A percentile compares a stretch with the other conserved stretches of the same genome.
These are phyloP conservation scores for Coemansia sp. DNA, from an alignment of 192 early-diverging fungal species.

Conservation along the genomic window DNA sequence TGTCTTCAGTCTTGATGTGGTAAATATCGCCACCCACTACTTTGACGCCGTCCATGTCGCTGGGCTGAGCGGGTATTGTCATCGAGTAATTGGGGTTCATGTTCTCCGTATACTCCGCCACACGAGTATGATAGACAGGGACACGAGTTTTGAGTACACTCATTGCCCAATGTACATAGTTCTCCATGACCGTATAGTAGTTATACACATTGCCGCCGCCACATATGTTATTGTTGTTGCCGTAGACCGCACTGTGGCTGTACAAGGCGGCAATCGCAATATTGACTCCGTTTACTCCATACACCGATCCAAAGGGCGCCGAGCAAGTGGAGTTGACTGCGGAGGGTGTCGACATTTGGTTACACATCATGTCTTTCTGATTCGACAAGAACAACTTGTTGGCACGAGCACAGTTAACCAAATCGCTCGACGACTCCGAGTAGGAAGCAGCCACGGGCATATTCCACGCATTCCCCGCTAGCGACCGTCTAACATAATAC, in stretches of 20 bases:
- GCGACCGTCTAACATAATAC: slow-evolving; percentile 38
- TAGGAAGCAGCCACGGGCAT: slow-evolving; percentile 17
- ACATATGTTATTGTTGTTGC: slow-evolving; percentile 9
- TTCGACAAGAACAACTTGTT: slow-evolving; percentile 27
- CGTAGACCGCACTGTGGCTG: slow-evolving; percentile 40
- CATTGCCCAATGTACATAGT: slow-evolving; percentile 50
- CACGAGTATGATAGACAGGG: slow-evolving; percentile 32
- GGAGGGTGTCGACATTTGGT: slow-evolving; percentile 20
- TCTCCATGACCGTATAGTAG: slow-evolving; percentile 44
- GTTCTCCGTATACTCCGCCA: slow-evolving; percentile 36
- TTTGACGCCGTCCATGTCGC: slow-evolving; percentile 2
- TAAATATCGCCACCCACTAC: slow-evolving; percentile 44
- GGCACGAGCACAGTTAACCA: slow-evolving; percentile 14
- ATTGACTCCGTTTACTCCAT: slow-evolving; percentile 25
- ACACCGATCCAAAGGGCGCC: slow-evolving; percentile 34
- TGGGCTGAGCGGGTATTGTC: slow-evolving; percentile 14
- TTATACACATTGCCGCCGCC: slow-evolving; percentile 21
- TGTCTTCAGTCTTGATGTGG: neutral
- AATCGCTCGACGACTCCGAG: slow-evolving; percentile 1
- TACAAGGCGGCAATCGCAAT: slow-evolving; percentile 43
- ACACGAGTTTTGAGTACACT: slow-evolving; percentile 26
- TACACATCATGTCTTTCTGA: slow-evolving; percentile 41
- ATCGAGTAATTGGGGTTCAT: slow-evolving; percentile 38
- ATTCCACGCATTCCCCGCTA: slow-evolving; percentile 23
- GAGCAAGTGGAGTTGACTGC: slow-evolving; percentile 30